Evolutionary conservation across 192 early-diverging fungal species (phyloP), one percentile per base, ranked within the genome.

Genomic region (Pilobolus umbonatus): DNA sequence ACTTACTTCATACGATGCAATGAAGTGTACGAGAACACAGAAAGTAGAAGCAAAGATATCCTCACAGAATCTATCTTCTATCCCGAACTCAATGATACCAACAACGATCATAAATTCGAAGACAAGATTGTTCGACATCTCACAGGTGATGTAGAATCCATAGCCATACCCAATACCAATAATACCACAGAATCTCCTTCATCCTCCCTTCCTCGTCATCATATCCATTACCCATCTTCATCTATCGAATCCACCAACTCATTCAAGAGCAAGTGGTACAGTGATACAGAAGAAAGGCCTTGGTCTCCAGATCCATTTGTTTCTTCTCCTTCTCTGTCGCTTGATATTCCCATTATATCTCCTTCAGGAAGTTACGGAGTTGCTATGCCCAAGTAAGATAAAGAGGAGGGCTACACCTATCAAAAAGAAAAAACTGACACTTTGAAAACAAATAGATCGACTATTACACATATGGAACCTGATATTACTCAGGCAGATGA

Each of bases 1-100:
- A 79, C 75, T 22, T 82, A 82, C 44, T 75, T 82, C 52, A 82
- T 82, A 38, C 69, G 80, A 22, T 82, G 80, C 50, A 82, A 79
- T 39, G 80, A 82, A 61, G 77, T 82, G 4, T 82, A 73, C 55
- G 71, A 75, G 30, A 73, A 62, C 5, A 48, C 71, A 32, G 71
- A 68, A 19, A 54, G 31, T 35, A 21, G 52, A 54, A 54, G 19
- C 9, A n/a, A 24, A 15, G 29, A 51, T 19, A 8, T 21, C 32
- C 10, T 35, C 36, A 35, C 21, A 38, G 21, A 31, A 43, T 24
- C 39, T 11, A 29, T 68, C 22, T 68, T 68, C 61, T 49, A 47
- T n/a, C 24, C 31, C 8, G 59, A 61, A 17, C 35, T 42, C 12
- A 59, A 68, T n/a, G 65, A 67, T 43, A 26, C 12, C 12, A 55